A percentile compares a stretch with the other conserved stretches of the same genome.
Evolutionary conservation across 1,284 basidiomycete species (phyloP).

Genomic region (Sanghuangporus sanghuang): DNA sequence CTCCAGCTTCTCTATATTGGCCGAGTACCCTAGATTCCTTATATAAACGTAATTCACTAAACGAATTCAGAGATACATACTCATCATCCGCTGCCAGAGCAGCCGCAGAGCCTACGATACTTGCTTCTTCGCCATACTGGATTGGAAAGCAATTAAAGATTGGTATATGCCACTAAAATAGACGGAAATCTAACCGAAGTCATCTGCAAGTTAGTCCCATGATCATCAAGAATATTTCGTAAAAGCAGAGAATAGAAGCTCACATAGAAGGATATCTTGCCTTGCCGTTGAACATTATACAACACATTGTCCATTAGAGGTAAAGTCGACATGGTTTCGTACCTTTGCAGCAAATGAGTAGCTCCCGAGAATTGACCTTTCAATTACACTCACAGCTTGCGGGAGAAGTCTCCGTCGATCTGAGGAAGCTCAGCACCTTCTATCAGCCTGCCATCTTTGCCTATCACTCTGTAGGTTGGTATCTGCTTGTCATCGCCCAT

Average conservation of each 20-base stretch:
- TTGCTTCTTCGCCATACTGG: constrained; percentile 88
- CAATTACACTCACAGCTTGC: constrained; percentile 49
- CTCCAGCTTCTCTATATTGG: constrained; percentile 88
- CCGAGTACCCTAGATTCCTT: constrained; percentile 32
- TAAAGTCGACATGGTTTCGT: constrained; percentile 80
- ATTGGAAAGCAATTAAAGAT: constrained; percentile 17
- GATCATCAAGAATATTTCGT: not conserved
- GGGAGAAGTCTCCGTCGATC: constrained; percentile 69
- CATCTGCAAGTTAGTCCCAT: constrained; percentile 44
- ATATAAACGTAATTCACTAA: not conserved
- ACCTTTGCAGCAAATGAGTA: constrained; percentile 34
- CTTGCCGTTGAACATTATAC: constrained; percentile 90
- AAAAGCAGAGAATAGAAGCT: not conserved
- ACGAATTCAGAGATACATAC: constrained; percentile 40
- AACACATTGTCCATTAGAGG: constrained; percentile 85
- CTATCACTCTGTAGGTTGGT: constrained; percentile 78
- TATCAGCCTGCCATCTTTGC: constrained; percentile 68
- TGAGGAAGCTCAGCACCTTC: constrained; percentile 72
- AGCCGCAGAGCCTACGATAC: constrained; percentile 86
- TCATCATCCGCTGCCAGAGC: constrained; percentile 83
- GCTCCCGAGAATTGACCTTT: not conserved
- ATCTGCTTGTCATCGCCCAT: constrained; percentile 55
- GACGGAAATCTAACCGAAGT: constrained; percentile 50
- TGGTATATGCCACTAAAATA: not conserved
- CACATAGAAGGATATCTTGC: constrained; percentile 92